Base-by-base conservation (phyloP, 768 basidiomycete species). In the Trametes meyenii region DNA sequence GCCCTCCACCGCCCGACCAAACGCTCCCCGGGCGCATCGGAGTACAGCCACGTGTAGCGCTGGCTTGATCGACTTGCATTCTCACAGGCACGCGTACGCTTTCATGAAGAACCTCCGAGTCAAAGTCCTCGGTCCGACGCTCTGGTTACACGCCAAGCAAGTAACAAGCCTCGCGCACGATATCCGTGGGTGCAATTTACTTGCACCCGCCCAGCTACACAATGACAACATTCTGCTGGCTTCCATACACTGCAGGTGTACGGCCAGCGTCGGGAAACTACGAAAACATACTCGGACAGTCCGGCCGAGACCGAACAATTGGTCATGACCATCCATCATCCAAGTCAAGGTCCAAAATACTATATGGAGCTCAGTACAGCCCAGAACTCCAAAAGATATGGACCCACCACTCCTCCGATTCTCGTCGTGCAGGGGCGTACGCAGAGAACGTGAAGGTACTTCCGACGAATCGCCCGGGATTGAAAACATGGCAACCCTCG, bases 401-500 rank as follows among this genome's bases (percentile, higher is more conserved):
- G 16, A 66, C 81, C 62, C 51, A 90, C 90, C 89, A 92, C 76
- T 91, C 89, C 72, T 94, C 92, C 0, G 95, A 96, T 69, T 92
- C 88, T 43, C 84, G 75, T 61, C 88, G 89, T 2, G 91, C 85
- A 13, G 96, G 96, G 60, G 88, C 91, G 67, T 96, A 99, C 2
- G 94, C 91, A 12, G 90, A 93, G 79, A 98, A 98, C 5, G 85
- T 82, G 66, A 93, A 90, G 5, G 88, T 83, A 50, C 85, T 89
- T 5, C 92, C 86, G 14, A 94, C 80, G 71, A 98, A 98, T 51
- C 89, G 87, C 19, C 97, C 96, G 0, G 97, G 97, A 72, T 99
- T 99, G 81, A 98, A 95, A 26, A 98, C 97, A 75, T 98, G 97
- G 69, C 97, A 98, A 12, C 94, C 94, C 60, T 96, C 95, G 73